A percentile compares a stretch with the other conserved stretches of the same genome.
Conservation (phyloP, 1,284 basidiomycete genomes). For the Trichosporon coremiiforme region DNA sequence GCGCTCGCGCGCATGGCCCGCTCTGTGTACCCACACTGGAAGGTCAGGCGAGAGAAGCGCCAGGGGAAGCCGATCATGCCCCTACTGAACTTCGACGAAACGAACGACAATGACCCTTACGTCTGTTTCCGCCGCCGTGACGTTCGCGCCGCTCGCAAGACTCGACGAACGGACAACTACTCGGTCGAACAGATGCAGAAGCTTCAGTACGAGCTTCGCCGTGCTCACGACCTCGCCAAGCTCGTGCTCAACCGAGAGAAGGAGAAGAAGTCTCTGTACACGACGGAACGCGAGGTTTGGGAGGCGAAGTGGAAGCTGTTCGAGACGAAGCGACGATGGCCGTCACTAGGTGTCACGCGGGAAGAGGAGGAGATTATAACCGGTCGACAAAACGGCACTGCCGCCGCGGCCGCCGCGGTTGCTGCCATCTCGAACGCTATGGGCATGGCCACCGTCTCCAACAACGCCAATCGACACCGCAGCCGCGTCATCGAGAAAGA, state of each 20-base stretch:
- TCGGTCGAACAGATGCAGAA: constrained; percentile 84
- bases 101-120: constrained; percentile 93
- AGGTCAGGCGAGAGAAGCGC: constrained; percentile 70
- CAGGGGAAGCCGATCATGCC: constrained; percentile 78
- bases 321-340: constrained; percentile 77
- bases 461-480: constrained; percentile 40
- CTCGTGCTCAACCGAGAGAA: constrained; percentile 71
- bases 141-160: constrained; percentile 91
- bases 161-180: constrained; percentile 82
- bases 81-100: constrained; percentile 81
- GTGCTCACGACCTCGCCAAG: constrained; percentile 72
- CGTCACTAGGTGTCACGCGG: constrained; percentile 66
- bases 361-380: constrained; percentile 72
- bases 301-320: constrained; percentile 73
- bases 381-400: constrained; percentile 61
- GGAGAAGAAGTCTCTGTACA: constrained; percentile 68
- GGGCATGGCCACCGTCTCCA: constrained; percentile 18
- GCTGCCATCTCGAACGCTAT: too few species aligned
- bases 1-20: constrained; percentile 67
- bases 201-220: constrained; percentile 73
- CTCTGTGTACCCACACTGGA: constrained; percentile 78
- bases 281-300: constrained; percentile 71
- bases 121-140: constrained; percentile 97
- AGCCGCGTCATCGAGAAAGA: constrained; percentile 43
- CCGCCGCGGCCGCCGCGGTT: constrained; percentile 56